Base-by-base conservation (phyloP, 75 land plant species). In the Pinus albicaulis region DNA sequence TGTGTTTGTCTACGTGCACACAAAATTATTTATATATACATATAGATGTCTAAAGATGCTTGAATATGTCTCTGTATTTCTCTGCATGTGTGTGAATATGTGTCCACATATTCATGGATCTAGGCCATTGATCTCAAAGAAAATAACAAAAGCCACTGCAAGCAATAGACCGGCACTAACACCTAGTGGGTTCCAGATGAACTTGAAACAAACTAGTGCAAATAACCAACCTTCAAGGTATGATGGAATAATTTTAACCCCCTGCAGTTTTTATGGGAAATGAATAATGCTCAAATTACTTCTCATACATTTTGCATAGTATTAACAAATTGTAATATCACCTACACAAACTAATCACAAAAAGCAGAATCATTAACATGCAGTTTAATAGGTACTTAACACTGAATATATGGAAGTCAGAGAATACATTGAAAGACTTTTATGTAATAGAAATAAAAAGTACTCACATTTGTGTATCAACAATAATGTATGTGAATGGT, bases 401-500 rank as follows among this genome's bases (percentile, higher is more conserved):
- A 68, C 34, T 20, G n/a, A 14, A 65, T 65, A 36, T 31, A 36
- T 7, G 22, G 38, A 8, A 48, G 20, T 17, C 38, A 34, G 7
- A 7, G 38, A 1, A 66, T 38, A 22, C 23, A 41, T 68, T 20
- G 0, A 4, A 68, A 68, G n/a, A 34, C n/a, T 8, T 11, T 68
- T 20, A 41, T 68, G 20, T 68, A 36, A 68, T 12, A 68, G 53
- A 13, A 68, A 5, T 4, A 23, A 74, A 48, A 60, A 53, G 57
- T 63, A 44, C 93, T 87, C 76, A 95, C 98, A 83, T 95, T 78
- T 93, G 81, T 63, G 68, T 81, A 76, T 95, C 98, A 28, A 93
- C 93, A 75, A 95, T 95, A 22, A 95, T 69, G 82, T 91, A 95
- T 7, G 98, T 93, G 72, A 95, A 91, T 73, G 94, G 92, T 74